Base-by-base conservation (phyloP, 345 rosid species). In the Mallotus nudiflorus region DNA sequence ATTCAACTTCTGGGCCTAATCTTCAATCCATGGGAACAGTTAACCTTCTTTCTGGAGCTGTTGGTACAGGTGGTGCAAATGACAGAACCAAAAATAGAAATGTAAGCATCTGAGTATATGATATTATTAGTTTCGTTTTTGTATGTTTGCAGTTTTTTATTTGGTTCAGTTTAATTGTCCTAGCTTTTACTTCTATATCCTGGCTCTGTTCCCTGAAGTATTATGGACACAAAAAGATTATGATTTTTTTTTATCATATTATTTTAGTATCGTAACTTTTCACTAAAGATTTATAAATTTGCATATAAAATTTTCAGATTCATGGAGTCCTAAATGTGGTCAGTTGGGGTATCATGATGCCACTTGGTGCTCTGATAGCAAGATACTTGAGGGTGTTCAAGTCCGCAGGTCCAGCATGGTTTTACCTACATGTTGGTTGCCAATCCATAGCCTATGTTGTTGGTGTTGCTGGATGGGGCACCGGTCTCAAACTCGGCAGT, bases 261-360 rank as follows among this genome's bases (percentile, higher is more conserved):
- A n/a, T n/a, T n/a, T n/a, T n/a, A n/a, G n/a, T n/a, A n/a, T n/a
- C n/a, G n/a, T n/a, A n/a, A n/a, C n/a, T n/a, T n/a, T n/a, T n/a
- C n/a, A n/a, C n/a, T 54, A 7, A 18, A 48, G 7, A 33, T 48
- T 31, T 13, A 59, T 9, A 14, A 55, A 24, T 49, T 37, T 70
- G 55, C 11, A 12, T 8, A 42, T 3, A 42, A 57, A 51, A 65
- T 6, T 59, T 77, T 52, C 88, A 95, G 98, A 83, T 84, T 55
- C 99, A 92, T 73, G 99, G 97, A 54, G 87, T 89, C 60, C 77
- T 92, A 63, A 96, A 96, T 33, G 82, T 82, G 24, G 84, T 89
- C 50, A 87, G 98, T 66, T 96, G 99, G 98, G 98, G 98, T 9
- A 79, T 88, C 25, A 54, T 95, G 88, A 74, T 96, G 90, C 98